phyloP scores from a whole-genome alignment of 2,329 filamentous ascomycete species.

The Diaporthe sp. region DNA sequence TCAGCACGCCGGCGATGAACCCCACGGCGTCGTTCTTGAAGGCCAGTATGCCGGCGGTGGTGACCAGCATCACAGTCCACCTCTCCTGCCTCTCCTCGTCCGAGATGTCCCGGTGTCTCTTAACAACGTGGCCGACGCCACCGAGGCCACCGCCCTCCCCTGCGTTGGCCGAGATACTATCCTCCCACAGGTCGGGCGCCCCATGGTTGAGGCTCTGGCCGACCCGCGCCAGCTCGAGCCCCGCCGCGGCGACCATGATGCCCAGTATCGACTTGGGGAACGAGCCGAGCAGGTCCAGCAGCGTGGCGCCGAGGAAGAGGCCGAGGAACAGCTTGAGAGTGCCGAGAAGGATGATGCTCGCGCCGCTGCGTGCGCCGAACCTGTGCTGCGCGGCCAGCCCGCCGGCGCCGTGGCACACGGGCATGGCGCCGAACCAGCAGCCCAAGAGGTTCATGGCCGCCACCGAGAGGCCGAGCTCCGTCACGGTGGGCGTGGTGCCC shows the following conservation, averaged over 20 bases:
- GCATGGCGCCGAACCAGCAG: conserved; percentile 96
- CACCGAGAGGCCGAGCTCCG: conserved; percentile 85
- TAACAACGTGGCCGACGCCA: conserved; percentile 49
- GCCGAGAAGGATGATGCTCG: conserved; percentile 86
- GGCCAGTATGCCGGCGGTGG: conserved; percentile 83
- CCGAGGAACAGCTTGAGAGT: conserved; percentile 82
- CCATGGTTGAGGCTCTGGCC: conserved; percentile 87
- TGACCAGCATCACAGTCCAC: conserved; percentile 93
- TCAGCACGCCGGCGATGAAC: conserved; percentile 85
- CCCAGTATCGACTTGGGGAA: conserved; percentile 87
- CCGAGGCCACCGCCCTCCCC: conserved; percentile 47
- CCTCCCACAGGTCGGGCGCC: conserved; percentile 71
- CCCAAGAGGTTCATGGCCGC: conserved; percentile 85
- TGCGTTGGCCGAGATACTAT: conserved; percentile 52
- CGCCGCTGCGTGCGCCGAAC: conserved; percentile 90
- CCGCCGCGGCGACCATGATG: conserved; percentile 91
- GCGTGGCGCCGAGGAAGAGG: conserved; percentile 78
- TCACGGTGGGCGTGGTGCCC: conserved; percentile 73
- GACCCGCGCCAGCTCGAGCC: conserved; percentile 88
- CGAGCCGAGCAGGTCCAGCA: conserved; percentile 77
- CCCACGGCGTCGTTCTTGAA: conserved; percentile 93
- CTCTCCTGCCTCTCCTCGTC: conserved; percentile 80
- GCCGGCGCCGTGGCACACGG: conserved; percentile 92
- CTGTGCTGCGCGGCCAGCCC: conserved; percentile 91
- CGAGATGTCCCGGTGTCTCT: conserved; percentile 66